A percentile compares a stretch with the other conserved stretches of the same genome.
Evolutionary conservation across 805 yeast species (phyloP).

Genomic region (Lachancea fermentati): DNA sequence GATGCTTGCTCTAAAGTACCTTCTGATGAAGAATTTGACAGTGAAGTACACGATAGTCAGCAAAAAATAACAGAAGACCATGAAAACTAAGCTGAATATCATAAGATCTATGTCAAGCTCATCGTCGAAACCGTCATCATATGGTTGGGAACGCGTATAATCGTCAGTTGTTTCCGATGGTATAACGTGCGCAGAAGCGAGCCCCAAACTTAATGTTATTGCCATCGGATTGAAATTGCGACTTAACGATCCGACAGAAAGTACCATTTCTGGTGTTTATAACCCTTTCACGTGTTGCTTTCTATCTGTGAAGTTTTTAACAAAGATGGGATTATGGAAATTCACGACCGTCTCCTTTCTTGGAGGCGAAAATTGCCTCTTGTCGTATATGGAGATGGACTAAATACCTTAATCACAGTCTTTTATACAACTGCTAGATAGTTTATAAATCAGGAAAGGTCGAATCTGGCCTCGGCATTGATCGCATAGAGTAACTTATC

Average conservation of each 20-base stretch:
- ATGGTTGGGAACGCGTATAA: constrained; percentile 3
- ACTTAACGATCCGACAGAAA: neutral
- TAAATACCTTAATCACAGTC: no score
- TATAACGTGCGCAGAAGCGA: neutral
- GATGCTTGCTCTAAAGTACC: constrained; percentile 10
- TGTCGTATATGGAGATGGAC: neutral
- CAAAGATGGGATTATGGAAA: neutral
- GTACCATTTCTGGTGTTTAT: neutral
- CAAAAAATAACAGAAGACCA: constrained; percentile 13
- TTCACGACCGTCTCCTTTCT: neutral
- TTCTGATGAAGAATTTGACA: constrained; percentile 10
- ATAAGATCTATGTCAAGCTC: constrained; percentile 23
- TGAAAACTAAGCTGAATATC: constrained; percentile 21
- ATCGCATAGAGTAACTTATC: constrained; percentile 73
- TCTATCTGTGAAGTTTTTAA: neutral
- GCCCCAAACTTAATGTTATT: neutral
- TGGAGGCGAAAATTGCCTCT: neutral
- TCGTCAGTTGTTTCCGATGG: neutral
- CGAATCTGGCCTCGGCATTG: constrained; percentile 80
- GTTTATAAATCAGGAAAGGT: constrained; percentile 46
- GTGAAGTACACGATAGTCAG: constrained; percentile 11
- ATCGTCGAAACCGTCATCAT: constrained; percentile 12
- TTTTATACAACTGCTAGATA: neutral
- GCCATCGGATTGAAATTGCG: neutral
- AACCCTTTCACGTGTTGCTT: neutral